Evolutionary conservation across 2,329 filamentous ascomycete genomes (phyloP), one percentile per base, ranked within the genome.

Genomic region (Mycosphaerella sp.): DNA sequence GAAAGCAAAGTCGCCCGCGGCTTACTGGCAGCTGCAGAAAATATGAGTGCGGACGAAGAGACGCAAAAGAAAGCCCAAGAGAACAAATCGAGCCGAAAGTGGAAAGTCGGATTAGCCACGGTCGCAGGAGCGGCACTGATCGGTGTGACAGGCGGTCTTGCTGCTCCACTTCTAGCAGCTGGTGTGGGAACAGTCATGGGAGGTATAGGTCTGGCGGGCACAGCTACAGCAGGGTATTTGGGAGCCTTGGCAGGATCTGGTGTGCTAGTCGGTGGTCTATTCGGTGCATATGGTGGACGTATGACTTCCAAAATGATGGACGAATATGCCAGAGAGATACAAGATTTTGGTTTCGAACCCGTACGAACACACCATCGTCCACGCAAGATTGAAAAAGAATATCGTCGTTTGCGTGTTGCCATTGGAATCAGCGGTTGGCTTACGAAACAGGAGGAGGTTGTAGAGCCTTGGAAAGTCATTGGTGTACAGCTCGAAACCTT

Each of bases 261-360:
- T 4, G 79, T 93, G 13, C 75, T 89, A 37, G 85, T 95, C 27
- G 91, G 90, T 13, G 82, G 86, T 34, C 73, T 97, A 35, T 96
- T 97, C 64, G 93, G 93, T 7, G 87, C 93, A n/a, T 95, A 94
- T 65, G 87, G 87, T 39, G 83, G 85, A 1, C 81, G 84, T 32
- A 90, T 95, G 77, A 87, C 86, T 0, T 82, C 84, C 46, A 85
- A 89, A 66, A 88, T 90, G 76, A 86, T 96, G 77, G 88, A 95
- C 58, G 77, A 84, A n/a, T 95, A 94, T 66, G 80, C 86, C 9
- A 83, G 82, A 59, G 89, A 95, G 58, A 84, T 97, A 13, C 82
- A 88, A 61, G 90, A 97, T 64, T 95, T 96, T 68, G 88, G 82
- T 0, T 87, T 97, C 62, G 70, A 95, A 9, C 87, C 89, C 0